phyloP scores from a whole-genome alignment of 805 yeast species.

The Starmerella apis region DNA sequence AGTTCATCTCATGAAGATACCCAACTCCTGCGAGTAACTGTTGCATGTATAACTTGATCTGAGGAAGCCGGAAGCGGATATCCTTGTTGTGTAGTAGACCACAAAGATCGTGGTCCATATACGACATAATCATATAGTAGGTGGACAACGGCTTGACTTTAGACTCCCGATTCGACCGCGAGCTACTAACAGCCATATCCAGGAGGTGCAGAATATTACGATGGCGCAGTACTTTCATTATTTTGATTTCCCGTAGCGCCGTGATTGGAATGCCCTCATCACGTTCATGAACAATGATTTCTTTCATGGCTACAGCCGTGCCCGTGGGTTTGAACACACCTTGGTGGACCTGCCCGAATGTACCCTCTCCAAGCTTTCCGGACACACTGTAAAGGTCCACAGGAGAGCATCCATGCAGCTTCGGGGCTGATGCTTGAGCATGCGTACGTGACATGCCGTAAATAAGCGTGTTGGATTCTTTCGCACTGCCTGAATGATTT shows the following conservation, averaged over 20 bases:
- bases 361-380: conserved; percentile 62
- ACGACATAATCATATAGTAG: conserved; percentile 83
- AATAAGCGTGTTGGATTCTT: too few species aligned
- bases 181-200: conserved; percentile 53
- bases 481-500: too few species aligned
- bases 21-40: conserved; percentile 74
- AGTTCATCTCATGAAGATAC: conserved; percentile 55
- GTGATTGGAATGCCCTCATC: conserved; percentile 83
- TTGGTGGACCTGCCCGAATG: conserved; percentile 79
- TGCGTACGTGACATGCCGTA: conserved; percentile 3
- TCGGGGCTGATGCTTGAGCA: background rate
- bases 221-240: conserved; percentile 60
- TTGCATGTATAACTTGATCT: conserved; percentile 69
- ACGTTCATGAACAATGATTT: conserved; percentile 64
- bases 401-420: conserved; percentile 31
- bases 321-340: conserved; percentile 49
- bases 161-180: conserved; percentile 19
- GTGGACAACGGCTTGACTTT: conserved; percentile 27
- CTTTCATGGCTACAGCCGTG: conserved; percentile 74
- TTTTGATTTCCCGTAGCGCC: conserved; percentile 82
- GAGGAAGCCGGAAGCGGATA: conserved; percentile 48
- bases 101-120: conserved; percentile 83
- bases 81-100: conserved; percentile 78
- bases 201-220: conserved; percentile 62
- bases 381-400: conserved; percentile 30